Evolutionary conservation across 2,329 filamentous ascomycete species (phyloP).

Genomic region (Aschersonia sp.): DNA sequence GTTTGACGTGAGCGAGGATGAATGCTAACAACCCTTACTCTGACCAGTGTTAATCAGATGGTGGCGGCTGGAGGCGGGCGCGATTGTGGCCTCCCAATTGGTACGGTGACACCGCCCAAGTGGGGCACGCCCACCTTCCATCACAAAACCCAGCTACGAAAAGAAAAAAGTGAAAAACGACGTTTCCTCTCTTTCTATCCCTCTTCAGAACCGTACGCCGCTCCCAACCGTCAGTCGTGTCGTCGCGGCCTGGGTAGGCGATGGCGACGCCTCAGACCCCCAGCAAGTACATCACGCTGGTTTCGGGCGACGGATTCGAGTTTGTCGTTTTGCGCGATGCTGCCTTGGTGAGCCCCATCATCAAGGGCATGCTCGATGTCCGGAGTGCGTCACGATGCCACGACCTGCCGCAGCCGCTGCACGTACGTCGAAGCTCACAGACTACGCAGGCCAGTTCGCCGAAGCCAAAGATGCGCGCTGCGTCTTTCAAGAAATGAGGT

Average conservation of each 20-base stretch:
- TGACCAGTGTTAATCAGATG: too few species aligned
- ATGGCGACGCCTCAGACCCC: conserved; percentile 11
- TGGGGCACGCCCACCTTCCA: too few species aligned
- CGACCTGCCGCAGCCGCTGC: too few species aligned
- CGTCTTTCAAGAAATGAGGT: conserved; percentile 62
- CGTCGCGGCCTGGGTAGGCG: not conserved
- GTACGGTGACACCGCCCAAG: too few species aligned
- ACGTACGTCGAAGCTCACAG: too few species aligned
- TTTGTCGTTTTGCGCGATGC: conserved; percentile 62
- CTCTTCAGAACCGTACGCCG: not conserved
- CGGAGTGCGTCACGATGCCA: not conserved
- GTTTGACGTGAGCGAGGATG: too few species aligned
- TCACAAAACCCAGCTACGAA: too few species aligned
- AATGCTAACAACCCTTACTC: too few species aligned
- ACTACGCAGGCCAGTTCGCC: conserved; percentile 25
- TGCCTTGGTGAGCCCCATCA: conserved; percentile 52
- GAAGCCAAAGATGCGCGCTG: conserved; percentile 53
- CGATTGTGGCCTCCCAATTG: too few species aligned
- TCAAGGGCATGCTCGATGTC: conserved; percentile 62
- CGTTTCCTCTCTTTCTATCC: not conserved
- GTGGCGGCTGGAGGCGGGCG: too few species aligned
- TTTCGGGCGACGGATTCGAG: conserved; percentile 63
- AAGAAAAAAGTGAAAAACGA: too few species aligned
- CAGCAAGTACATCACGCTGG: conserved; percentile 62
- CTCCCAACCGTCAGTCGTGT: not conserved